Conservation (phyloP, 1,139 yeast species). For the Diutina pseudorugosa region DNA sequence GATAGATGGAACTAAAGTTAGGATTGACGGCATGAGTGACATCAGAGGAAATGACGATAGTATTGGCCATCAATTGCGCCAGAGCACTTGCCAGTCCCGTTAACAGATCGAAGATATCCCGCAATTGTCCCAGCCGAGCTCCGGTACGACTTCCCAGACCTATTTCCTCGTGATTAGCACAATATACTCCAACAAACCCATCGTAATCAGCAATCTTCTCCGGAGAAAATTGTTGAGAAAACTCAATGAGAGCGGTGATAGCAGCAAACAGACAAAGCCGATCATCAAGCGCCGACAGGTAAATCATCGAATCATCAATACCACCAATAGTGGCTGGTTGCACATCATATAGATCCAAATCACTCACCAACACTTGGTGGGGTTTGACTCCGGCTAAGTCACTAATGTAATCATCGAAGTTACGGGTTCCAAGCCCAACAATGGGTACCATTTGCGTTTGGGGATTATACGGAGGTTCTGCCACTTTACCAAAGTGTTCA, state of each 20-base stretch:
- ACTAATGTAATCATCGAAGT: slow-evolving; percentile 23
- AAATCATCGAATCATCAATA: slow-evolving; percentile 24
- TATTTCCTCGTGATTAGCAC: slow-evolving; percentile 33
- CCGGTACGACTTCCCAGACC: slow-evolving; percentile 12
- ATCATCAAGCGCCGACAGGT: slow-evolving; percentile 34
- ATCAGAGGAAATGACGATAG: slow-evolving; percentile 31
- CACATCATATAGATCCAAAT: slow-evolving; percentile 30
- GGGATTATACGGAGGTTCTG: slow-evolving; percentile 20
- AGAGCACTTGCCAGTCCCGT: slow-evolving; percentile 27
- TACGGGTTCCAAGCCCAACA: slow-evolving; percentile 18
- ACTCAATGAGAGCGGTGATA: slow-evolving; percentile 21
- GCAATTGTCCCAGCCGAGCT: not conserved
- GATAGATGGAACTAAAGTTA: slow-evolving; percentile 24
- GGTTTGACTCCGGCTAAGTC: slow-evolving; percentile 17
- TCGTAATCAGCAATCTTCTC: slow-evolving; percentile 13
- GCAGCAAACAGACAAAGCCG: slow-evolving; percentile 33
- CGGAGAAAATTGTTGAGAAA: slow-evolving; percentile 10
- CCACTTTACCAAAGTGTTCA: slow-evolving; percentile 14
- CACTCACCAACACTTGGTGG: slow-evolving; percentile 20
- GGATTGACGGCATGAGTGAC: slow-evolving; percentile 37
- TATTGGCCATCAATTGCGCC: slow-evolving; percentile 24
- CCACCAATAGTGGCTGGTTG: slow-evolving; percentile 33
- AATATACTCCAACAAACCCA: slow-evolving; percentile 25
- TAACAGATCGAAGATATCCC: slow-evolving; percentile 12
- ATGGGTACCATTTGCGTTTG: slow-evolving; percentile 34